These are phyloP conservation scores for Schizopora paradoxa DNA, from an alignment of 1,284 basidiomycete species.

Conservation along the genomic window DNA sequence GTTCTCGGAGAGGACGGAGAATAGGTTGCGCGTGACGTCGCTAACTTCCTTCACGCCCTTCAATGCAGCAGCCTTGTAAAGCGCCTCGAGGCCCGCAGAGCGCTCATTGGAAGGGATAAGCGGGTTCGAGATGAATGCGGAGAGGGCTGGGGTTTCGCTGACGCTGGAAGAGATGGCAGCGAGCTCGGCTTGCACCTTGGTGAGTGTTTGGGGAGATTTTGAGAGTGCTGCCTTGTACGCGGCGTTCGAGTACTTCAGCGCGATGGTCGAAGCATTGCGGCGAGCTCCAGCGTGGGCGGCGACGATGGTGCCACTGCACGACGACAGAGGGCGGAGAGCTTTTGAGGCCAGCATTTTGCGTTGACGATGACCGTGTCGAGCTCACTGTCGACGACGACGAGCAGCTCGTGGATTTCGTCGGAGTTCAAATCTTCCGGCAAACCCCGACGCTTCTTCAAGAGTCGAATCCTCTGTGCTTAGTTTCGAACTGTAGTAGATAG, in stretches of 20 bases:
- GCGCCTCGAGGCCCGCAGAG: constrained; percentile 56
- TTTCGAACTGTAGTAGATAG: too few relatives aligned
- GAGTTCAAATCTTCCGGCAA: too few relatives aligned
- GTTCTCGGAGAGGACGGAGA: constrained; percentile 89
- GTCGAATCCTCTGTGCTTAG: too few relatives aligned
- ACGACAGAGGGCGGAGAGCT: too few relatives aligned
- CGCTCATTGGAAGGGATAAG: constrained; percentile 83
- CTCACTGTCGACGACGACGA: too few relatives aligned
- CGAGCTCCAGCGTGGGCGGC: constrained; percentile 40
- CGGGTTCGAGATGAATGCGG: constrained; percentile 79
- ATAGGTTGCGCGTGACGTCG: constrained; percentile 90
- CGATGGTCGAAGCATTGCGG: constrained; percentile 68
- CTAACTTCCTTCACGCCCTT: constrained; percentile 68
- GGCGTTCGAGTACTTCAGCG: constrained; percentile 92
- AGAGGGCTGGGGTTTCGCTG: constrained; percentile 58
- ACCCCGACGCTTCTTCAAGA: too few relatives aligned
- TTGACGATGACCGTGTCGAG: constrained; percentile 1
- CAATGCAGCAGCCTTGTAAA: constrained; percentile 56
- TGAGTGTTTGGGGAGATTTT: constrained; percentile 75
- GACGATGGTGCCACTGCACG: constrained; percentile 9
- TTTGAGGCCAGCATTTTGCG: constrained; percentile 17
- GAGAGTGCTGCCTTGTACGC: constrained; percentile 88
- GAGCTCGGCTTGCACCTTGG: constrained; percentile 82
- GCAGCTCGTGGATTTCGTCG: too few relatives aligned
- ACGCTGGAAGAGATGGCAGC: constrained; percentile 62